Conservation (phyloP, 495 filamentous ascomycete genomes). For the Penicillium daleae region DNA sequence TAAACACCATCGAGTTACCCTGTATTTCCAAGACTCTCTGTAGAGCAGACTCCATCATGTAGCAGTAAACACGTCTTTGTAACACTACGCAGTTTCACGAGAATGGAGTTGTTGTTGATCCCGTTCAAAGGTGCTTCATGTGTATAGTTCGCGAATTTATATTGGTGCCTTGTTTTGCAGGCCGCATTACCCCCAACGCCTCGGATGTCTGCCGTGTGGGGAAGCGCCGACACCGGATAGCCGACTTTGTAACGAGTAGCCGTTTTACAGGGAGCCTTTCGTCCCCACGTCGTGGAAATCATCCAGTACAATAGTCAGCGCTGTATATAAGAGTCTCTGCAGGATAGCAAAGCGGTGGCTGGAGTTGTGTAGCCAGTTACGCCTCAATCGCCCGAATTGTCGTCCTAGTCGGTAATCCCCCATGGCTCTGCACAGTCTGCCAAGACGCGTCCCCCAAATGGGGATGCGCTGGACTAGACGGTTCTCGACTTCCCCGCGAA, state of each 20-base stretch:
- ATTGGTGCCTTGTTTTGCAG: constrained; percentile 6
- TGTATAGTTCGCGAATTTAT: not conserved
- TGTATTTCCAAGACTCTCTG: not conserved
- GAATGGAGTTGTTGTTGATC: not conserved
- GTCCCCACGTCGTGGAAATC: not conserved
- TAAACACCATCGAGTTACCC: not conserved
- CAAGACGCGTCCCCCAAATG: constrained; percentile 24
- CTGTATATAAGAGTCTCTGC: not conserved
- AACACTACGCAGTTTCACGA: not conserved
- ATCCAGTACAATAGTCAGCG: not conserved
- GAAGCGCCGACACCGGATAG: constrained; percentile 22
- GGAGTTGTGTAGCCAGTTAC: not conserved
- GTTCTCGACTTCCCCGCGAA: constrained; percentile 48
- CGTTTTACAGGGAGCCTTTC: constrained; percentile 1
- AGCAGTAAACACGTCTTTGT: not conserved
- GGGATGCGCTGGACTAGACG: constrained; percentile 16
- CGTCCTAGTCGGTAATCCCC: not conserved
- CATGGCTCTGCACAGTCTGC: constrained; percentile 25
- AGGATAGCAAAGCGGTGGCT: not conserved
- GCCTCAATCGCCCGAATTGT: not conserved
- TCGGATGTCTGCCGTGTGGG: constrained; percentile 2
- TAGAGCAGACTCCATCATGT: not conserved
- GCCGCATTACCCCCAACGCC: not conserved
- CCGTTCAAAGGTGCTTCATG: not conserved
- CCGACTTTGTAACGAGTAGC: constrained; percentile 20